Conservation (phyloP, 2,329 filamentous ascomycete genomes). For the Aureobasidium musti region DNA sequence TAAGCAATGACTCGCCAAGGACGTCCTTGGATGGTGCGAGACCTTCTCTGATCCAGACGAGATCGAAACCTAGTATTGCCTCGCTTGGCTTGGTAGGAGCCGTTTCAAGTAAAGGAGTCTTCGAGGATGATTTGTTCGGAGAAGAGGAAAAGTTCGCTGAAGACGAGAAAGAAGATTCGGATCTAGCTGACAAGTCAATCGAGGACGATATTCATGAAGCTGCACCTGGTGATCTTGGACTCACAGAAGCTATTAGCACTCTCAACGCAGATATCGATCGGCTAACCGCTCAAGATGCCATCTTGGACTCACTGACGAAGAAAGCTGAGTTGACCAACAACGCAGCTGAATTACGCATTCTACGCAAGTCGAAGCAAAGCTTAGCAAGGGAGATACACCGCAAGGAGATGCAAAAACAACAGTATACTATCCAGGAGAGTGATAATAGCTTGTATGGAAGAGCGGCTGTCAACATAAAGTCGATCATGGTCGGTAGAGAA, state of each 20-base stretch:
- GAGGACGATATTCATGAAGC: slow-evolving; percentile 90
- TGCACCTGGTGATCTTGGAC: slow-evolving; percentile 86
- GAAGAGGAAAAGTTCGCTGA: slow-evolving; percentile 81
- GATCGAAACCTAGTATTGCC: slow-evolving; percentile 79
- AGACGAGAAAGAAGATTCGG: slow-evolving; percentile 78
- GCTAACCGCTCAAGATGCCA: slow-evolving; percentile 80
- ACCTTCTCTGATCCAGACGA: slow-evolving; percentile 49
- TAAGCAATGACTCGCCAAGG: slow-evolving; percentile 54
- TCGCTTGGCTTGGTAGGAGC: slow-evolving; percentile 88
- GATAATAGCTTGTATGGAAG: slow-evolving; percentile 96
- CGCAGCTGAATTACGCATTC: slow-evolving; percentile 84
- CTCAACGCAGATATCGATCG: slow-evolving; percentile 91
- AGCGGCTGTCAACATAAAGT: slow-evolving; percentile 85
- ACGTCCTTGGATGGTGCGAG: slow-evolving; percentile 52
- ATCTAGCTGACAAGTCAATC: slow-evolving; percentile 57
- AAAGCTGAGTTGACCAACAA: slow-evolving; percentile 99
- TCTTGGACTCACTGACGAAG: slow-evolving; percentile 85
- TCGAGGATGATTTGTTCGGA: slow-evolving; percentile 90
- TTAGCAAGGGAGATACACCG: slow-evolving; percentile 87
- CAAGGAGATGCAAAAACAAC: slow-evolving; percentile 93
- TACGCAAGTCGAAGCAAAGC: slow-evolving; percentile 92
- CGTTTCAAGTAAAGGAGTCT: slow-evolving; percentile 85
- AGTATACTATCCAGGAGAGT: slow-evolving; percentile 96
- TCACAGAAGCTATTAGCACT: slow-evolving; percentile 87
- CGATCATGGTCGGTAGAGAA: slow-evolving; percentile 87